Base-by-base conservation (phyloP, 192 early-diverging fungal species). In the Gryganskiella cystojenkinii region DNA sequence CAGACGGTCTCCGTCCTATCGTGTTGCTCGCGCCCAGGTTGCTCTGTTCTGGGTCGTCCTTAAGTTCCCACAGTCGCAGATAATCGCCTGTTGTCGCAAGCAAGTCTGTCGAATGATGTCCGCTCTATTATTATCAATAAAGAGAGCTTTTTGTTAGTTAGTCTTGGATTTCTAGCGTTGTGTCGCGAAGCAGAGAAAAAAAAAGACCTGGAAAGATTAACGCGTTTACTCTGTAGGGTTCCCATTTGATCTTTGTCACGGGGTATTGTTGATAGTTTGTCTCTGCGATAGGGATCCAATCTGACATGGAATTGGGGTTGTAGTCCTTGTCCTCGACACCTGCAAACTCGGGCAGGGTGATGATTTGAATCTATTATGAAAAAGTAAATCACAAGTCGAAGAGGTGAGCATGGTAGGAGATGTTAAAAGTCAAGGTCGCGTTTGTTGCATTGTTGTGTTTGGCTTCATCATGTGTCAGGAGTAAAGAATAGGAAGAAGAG, bases 191-290 rank as follows among this genome's bases (percentile, higher is more conserved):
- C 11, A 3, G 19, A 45, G 44, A 11, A 45, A 17, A 45, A 45
- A 19, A 45, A 45, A 45, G 19, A 45, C 44, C 44, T n/a, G n/a
- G 22, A 22, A 28, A n/a, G 17, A 53, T 22, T 56, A 52, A 13
- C 72, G 70, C 30, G 59, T 56, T n/a, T 68, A 87, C 90, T 69
- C 89, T 90, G 24, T 84, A 70, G 22, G 95, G 95, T 51, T 92
- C 86, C 95, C 95, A 99, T 50, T 92, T 79, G 31, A 97, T 83
- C 75, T 97, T 98, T 10, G 96, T 97, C 55, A 94, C 85, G 22
- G 98, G 98, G 67, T 95, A 98, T 31, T 90, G 85, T 27, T 90
- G 72, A 37, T 93, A 90, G 45, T 92, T 89, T 0, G 87, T 84
- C 63, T 93, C 93, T 33, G 92, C 95, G 3, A 95, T 81, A 9